Base-by-base conservation (phyloP, 768 basidiomycete species). In the Filobasidium floriforme region DNA sequence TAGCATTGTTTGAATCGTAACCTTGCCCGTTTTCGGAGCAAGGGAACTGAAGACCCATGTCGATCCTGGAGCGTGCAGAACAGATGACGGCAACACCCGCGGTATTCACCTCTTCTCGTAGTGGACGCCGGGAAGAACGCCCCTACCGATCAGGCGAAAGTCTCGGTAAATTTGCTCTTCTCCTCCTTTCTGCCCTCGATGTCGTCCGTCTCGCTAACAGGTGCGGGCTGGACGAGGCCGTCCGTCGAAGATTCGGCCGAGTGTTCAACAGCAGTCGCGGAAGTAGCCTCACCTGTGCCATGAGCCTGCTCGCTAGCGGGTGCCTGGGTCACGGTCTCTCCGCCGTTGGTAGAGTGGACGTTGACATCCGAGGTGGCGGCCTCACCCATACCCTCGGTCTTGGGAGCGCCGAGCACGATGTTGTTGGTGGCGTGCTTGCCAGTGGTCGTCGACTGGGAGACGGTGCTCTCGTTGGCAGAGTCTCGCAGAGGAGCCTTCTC, bases 401-500 rank as follows among this genome's bases (percentile, higher is more conserved):
- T 65, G 7, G 63, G 63, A 51, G 55, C 37, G n/a, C 49, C 62
- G 28, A 52, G 32, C 15, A 43, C 19, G n/a, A 43, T 41, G 43
- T 54, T 59, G 26, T 57, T 57, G 40, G 40, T 41, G 41, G 41
- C 40, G 46, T 32, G 54, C 52, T 37, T 59, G 29, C 61, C 49
- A 43, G 19, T 51, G 41, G 14, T 32, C 3, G 51, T 57, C 6
- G 54, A 54, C 32, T 40, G 19, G 10, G 55, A 54, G 29, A 59
- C 41, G 54, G 37, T 37, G 55, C 59, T 65, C 32, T 41, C 63
- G 51, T 52, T 59, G 46, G 9, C 32, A 37, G 32, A 37, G 24
- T 82, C 81, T 7, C 84, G 84, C 72, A 86, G 87, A 0, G 88
- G 86, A 11, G 88, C 86, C 79, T 89, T 88, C 75, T 88, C 89